Evolutionary conservation across 208 protist species (phyloP).

Genomic region (Balamuthia mandrillaris): DNA sequence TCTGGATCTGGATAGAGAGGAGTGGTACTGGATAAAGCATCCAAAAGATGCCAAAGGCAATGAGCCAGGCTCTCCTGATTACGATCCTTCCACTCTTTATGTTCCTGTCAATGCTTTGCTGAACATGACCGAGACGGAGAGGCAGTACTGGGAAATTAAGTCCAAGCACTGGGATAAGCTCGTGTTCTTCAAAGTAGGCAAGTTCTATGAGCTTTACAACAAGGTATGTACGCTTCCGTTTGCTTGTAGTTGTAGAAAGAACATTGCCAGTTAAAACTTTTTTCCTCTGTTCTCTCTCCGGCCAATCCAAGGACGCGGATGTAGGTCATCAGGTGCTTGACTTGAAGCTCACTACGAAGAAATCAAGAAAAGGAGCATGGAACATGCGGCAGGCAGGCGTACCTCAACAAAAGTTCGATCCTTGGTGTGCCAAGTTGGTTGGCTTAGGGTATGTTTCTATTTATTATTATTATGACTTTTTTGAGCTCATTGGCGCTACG

Average conservation of each 20-base stretch:
- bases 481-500: neutral
- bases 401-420: constrained; percentile 40
- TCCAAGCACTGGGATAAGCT: constrained; percentile 57
- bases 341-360: constrained; percentile 53
- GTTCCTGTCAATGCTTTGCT: constrained; percentile 37
- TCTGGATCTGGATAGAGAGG: too few species aligned
- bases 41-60: constrained; percentile 41
- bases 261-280: neutral
- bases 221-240: neutral
- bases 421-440: constrained; percentile 61
- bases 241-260: neutral
- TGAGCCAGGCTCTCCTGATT: constrained; percentile 34
- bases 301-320: constrained; percentile 65
- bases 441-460: neutral
- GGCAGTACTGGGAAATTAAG: constrained; percentile 70
- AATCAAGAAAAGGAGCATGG: constrained; percentile 24
- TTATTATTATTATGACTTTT: neutral
- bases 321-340: constrained; percentile 49
- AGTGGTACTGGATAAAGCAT: too few species aligned
- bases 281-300: neutral
- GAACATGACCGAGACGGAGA: constrained; percentile 52
- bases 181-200: constrained; percentile 69
- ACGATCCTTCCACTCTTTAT: constrained; percentile 60
- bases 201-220: constrained; percentile 73
- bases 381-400: constrained; percentile 73